These are phyloP conservation scores for Suillus americanus DNA, from an alignment of 768 basidiomycete species.

Conservation along the genomic window DNA sequence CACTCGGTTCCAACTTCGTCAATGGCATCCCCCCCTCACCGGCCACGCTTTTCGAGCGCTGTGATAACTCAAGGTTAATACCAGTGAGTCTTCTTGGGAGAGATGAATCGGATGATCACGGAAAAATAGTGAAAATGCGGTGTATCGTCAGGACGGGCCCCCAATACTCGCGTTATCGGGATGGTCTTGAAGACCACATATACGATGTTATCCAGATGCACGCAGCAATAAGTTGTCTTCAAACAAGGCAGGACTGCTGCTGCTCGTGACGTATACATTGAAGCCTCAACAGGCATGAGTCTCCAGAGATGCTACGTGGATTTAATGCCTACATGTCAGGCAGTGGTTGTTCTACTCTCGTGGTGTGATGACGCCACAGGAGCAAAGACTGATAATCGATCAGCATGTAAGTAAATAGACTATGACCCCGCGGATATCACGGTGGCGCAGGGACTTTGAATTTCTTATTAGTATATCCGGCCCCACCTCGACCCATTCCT, in stretches of 20 bases:
- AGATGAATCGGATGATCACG: constrained; percentile 1
- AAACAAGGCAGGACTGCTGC: background rate
- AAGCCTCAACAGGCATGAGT: background rate
- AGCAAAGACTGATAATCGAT: background rate
- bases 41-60: background rate
- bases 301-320: background rate
- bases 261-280: background rate
- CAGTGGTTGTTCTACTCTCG: background rate
- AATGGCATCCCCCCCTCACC: background rate
- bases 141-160: background rate
- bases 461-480: constrained; percentile 66
- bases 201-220: background rate
- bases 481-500: constrained; percentile 55
- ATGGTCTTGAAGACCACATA: background rate
- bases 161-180: background rate
- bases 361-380: background rate
- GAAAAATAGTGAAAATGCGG: background rate
- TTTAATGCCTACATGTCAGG: background rate
- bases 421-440: constrained; percentile 3
- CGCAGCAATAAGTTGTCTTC: background rate
- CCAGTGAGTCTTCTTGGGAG: background rate
- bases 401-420: background rate
- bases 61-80: constrained; percentile 4
- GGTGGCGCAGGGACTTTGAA: constrained; percentile 52
- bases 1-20: background rate